A percentile compares a stretch with the other conserved stretches of the same genome.
Conservation (phyloP, 805 yeast genomes). For the Zygotorulaspora florentina region DNA sequence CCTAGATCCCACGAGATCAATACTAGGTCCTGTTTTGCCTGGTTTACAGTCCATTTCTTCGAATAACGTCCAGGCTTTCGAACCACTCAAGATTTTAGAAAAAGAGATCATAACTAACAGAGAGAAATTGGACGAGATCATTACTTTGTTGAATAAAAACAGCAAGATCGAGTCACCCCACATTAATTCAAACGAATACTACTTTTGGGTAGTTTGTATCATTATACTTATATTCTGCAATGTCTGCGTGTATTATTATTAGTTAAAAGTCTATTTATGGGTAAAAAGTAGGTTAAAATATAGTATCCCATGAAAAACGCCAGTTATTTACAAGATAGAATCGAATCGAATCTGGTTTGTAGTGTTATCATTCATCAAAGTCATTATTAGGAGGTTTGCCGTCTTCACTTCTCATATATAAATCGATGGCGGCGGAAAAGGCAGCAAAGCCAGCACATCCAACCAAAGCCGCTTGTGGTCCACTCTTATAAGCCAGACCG, state of each 20-base stretch:
- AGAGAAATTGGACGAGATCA: slow-evolving; percentile 27
- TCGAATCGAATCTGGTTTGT: neutral
- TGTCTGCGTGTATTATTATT: slow-evolving; percentile 28
- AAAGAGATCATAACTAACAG: slow-evolving; percentile 21
- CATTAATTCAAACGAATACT: slow-evolving; percentile 6
- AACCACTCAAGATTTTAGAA: slow-evolving; percentile 11
- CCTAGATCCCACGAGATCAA: neutral
- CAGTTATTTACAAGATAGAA: slow-evolving; percentile 4
- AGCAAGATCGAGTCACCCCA: neutral
- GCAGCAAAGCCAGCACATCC: slow-evolving; percentile 99
- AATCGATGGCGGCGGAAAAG: slow-evolving; percentile 81
- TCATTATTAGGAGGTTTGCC: slow-evolving; percentile 83
- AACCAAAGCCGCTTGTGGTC: slow-evolving; percentile 84
- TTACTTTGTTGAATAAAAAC: slow-evolving; percentile 17
- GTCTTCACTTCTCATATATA: slow-evolving; percentile 80
- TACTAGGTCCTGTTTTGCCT: neutral
- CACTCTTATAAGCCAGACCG: slow-evolving; percentile 85
- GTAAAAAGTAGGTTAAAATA: neutral
- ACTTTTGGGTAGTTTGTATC: slow-evolving; percentile 32
- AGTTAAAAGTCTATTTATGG: slow-evolving; percentile 6
- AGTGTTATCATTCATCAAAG: slow-evolving; percentile 56
- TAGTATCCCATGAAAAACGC: neutral
- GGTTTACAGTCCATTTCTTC: slow-evolving; percentile 2
- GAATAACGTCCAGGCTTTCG: neutral
- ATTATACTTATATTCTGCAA: slow-evolving; percentile 28